phyloP scores from a whole-genome alignment of 805 yeast species.

The Wickerhamiella galacta region DNA sequence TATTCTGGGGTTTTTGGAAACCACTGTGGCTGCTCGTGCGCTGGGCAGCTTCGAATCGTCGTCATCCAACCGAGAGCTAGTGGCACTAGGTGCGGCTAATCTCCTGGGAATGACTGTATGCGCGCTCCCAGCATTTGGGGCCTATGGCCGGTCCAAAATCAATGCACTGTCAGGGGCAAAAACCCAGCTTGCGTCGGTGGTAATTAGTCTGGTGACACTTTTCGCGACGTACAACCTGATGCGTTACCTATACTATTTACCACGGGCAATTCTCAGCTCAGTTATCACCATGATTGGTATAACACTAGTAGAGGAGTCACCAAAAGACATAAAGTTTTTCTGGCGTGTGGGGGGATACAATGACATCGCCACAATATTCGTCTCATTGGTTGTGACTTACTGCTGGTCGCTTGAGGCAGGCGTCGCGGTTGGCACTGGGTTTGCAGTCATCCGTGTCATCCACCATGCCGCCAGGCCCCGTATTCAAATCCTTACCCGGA shows the following conservation, averaged over 20 bases:
- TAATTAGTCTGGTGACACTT: slow-evolving; percentile 64
- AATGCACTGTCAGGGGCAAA: slow-evolving; percentile 78
- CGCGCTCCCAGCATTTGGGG: slow-evolving; percentile 85
- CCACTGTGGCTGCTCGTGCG: slow-evolving; percentile 83
- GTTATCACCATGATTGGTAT: slow-evolving; percentile 67
- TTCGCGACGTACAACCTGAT: slow-evolving; percentile 45
- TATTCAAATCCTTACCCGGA: slow-evolving; percentile 64
- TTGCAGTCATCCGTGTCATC: slow-evolving; percentile 63
- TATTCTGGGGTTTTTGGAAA: slow-evolving; percentile 77
- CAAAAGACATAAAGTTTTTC: slow-evolving; percentile 60
- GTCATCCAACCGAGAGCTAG: slow-evolving; percentile 77
- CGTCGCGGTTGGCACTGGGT: slow-evolving; percentile 68
- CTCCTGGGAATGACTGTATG: slow-evolving; percentile 37
- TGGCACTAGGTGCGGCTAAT: slow-evolving; percentile 73
- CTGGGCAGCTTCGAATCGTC: slow-evolving; percentile 51
- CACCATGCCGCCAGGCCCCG: slow-evolving; percentile 68
- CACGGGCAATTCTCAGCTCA: slow-evolving; percentile 63
- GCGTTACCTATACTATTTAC: slow-evolving; percentile 52
- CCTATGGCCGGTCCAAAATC: slow-evolving; percentile 83
- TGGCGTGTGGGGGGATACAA: slow-evolving; percentile 55
- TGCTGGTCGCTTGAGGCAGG: slow-evolving; percentile 78
- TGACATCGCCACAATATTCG: slow-evolving; percentile 50
- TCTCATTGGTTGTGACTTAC: slow-evolving; percentile 49
- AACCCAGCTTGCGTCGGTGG: slow-evolving; percentile 68
- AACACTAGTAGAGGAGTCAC: slow-evolving; percentile 67